phyloP scores from a whole-genome alignment of 176 grass and related monocot species.

The Hsuehochloa calcarea region DNA sequence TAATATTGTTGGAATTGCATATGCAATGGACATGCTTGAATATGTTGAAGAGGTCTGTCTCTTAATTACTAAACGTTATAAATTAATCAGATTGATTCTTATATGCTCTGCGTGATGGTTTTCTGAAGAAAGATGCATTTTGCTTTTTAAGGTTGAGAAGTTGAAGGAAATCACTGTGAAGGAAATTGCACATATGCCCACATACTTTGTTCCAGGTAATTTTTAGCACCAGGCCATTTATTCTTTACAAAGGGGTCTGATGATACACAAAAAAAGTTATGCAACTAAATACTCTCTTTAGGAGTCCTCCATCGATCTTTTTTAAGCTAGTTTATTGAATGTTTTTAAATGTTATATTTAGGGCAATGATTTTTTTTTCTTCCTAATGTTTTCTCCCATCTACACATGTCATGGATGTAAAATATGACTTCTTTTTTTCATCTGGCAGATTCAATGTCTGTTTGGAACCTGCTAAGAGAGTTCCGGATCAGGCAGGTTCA shows the following conservation, averaged over 20 bases:
- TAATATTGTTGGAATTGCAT: constrained; percentile 99
- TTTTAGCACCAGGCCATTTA: neutral
- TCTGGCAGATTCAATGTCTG: constrained; percentile 96
- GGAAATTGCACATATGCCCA: constrained; percentile 80
- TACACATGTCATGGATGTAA: constrained; percentile 15
- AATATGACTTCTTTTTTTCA: neutral
- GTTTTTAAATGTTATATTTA: neutral
- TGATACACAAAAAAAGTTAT: neutral
- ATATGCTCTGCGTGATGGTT: constrained; percentile 5
- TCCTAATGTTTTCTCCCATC: constrained; percentile 22
- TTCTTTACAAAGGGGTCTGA: neutral
- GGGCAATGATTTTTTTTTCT: neutral
- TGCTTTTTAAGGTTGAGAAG: constrained; percentile 81
- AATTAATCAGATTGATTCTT: constrained; percentile 7
- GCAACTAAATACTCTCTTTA: neutral
- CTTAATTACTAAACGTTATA: constrained; percentile 1
- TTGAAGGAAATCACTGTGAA: constrained; percentile 84
- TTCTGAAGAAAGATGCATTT: constrained; percentile 42
- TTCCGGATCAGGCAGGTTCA: constrained; percentile 97
- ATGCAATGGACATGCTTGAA: constrained; percentile 99
- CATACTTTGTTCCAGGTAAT: constrained; percentile 96
- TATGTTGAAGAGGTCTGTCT: constrained; percentile 75
- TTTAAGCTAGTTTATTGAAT: neutral
- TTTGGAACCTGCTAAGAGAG: constrained; percentile 95
- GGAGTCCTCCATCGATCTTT: neutral